These are phyloP conservation scores for Protomyces inundatus DNA, from an alignment of 1,139 yeast species.

Conservation along the genomic window DNA sequence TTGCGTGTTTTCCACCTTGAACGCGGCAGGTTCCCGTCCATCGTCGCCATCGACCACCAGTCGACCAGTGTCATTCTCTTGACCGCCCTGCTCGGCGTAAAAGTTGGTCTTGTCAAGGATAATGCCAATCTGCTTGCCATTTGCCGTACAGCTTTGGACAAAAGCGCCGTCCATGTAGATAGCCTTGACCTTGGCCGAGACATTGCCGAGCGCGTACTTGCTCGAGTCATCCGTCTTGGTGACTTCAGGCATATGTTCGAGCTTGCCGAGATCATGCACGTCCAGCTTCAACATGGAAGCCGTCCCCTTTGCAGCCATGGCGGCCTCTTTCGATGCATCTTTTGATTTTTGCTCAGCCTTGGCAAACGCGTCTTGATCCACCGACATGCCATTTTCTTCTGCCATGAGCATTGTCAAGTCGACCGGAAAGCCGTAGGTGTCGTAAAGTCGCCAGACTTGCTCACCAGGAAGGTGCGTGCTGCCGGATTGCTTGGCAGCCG, in stretches of 20 bases:
- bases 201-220: conserved; percentile 47
- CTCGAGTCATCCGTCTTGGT: conserved; percentile 76
- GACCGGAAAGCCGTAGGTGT: conserved; percentile 99
- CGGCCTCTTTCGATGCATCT: conserved; percentile 57
- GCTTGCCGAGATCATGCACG: conserved; percentile 72
- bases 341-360: conserved; percentile 79
- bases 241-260: conserved; percentile 44
- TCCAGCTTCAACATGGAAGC: conserved; percentile 64
- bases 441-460: conserved; percentile 97
- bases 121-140: conserved; percentile 64
- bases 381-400: conserved; percentile 90
- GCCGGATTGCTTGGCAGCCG: conserved; percentile 56
- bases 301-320: conserved; percentile 69
- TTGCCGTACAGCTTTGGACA: conserved; percentile 54
- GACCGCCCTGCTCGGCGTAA: conserved; percentile 99
- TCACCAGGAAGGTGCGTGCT: conserved; percentile 78
- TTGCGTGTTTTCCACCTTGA: conserved; percentile 86
- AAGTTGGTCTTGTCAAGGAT: conserved; percentile 85
- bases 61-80: conserved; percentile 91
- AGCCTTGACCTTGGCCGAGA: conserved; percentile 51
- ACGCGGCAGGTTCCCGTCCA: conserved; percentile 61
- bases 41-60: conserved; percentile 59
- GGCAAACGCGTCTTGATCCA: conserved; percentile 88
- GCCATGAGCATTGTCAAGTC: conserved; percentile 98
- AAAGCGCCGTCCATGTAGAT: conserved; percentile 47